phyloP scores from a whole-genome alignment of 2,329 filamentous ascomycete genomes.

The Aureobasidium sp. region DNA sequence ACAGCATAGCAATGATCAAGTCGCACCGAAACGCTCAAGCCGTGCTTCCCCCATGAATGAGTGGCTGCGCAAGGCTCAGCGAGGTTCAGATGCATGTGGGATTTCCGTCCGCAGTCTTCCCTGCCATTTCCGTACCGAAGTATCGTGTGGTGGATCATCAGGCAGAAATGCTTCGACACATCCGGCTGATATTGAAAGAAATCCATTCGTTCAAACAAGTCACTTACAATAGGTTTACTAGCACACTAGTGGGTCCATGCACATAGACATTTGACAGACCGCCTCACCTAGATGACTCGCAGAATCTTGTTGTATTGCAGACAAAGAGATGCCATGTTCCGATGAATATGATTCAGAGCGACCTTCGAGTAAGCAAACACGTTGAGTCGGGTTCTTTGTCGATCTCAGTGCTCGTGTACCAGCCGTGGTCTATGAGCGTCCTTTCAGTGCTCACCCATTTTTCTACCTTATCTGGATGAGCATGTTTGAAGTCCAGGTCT shows the following conservation, averaged over 20 bases:
- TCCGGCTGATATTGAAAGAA: too few relatives aligned
- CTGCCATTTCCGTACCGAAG: background rate
- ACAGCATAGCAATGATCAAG: background rate
- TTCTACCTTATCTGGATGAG: conserved; percentile 30
- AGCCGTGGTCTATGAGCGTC: conserved; percentile 32
- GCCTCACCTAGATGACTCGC: too few relatives aligned
- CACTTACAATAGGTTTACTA: too few relatives aligned
- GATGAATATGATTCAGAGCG: background rate
- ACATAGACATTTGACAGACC: too few relatives aligned
- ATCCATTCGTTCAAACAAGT: too few relatives aligned
- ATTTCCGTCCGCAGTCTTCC: background rate
- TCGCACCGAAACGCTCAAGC: background rate
- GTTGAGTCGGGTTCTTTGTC: background rate
- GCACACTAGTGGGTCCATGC: too few relatives aligned
- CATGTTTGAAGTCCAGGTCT: conserved; percentile 41
- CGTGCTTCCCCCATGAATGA: background rate
- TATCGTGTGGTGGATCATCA: background rate
- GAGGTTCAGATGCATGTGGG: background rate
- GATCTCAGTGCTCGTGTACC: conserved; percentile 32
- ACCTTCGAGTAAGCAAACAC: conserved; percentile 5
- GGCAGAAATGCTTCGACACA: too few relatives aligned
- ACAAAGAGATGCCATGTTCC: background rate
- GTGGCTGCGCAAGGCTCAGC: background rate
- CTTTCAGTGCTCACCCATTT: conserved; percentile 37
- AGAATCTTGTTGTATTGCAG: too few relatives aligned